Evolutionary conservation across 2,329 filamentous ascomycete species (phyloP).

Genomic region (Penicillium polonicum): DNA sequence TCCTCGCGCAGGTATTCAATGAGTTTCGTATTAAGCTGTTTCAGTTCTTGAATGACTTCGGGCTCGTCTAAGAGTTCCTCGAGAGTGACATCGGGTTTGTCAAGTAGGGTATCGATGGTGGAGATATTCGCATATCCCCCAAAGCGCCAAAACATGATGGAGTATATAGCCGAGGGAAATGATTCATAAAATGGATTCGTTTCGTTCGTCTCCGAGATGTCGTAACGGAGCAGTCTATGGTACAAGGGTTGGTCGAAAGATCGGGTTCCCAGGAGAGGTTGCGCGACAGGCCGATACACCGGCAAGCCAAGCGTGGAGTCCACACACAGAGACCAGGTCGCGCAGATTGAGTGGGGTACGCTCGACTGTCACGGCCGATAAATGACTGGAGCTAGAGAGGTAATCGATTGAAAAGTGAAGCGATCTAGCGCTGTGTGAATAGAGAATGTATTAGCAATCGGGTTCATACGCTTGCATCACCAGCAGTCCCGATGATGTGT

Average conservation of each 20-base stretch:
- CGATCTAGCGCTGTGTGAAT: constrained; percentile 22
- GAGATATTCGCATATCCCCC: constrained; percentile 98
- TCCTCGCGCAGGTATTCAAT: constrained; percentile 94
- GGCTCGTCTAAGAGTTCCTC: constrained; percentile 95
- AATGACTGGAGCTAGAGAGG: neutral
- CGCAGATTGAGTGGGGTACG: constrained; percentile 13
- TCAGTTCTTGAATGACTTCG: constrained; percentile 94
- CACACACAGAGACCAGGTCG: constrained; percentile 21
- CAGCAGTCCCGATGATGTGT: constrained; percentile 21
- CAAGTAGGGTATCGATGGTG: constrained; percentile 92
- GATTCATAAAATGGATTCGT: constrained; percentile 37
- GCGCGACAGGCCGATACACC: constrained; percentile 23
- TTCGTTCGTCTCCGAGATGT: constrained; percentile 27
- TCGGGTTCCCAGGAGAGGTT: constrained; percentile 15
- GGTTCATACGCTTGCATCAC: constrained; percentile 19
- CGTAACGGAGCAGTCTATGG: constrained; percentile 31
- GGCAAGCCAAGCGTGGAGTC: constrained; percentile 14
- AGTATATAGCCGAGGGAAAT: constrained; percentile 37
- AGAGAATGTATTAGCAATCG: constrained; percentile 17
- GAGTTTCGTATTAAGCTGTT: constrained; percentile 96
- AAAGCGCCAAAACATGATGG: constrained; percentile 99
- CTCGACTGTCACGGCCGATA: constrained; percentile 4
- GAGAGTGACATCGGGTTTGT: constrained; percentile 89
- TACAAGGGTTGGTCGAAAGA: constrained; percentile 22
- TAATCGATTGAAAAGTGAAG: constrained; percentile 13